These are phyloP conservation scores for Colletotrichum navitas DNA, from an alignment of 2,329 filamentous ascomycete genomes.

Conservation along the genomic window DNA sequence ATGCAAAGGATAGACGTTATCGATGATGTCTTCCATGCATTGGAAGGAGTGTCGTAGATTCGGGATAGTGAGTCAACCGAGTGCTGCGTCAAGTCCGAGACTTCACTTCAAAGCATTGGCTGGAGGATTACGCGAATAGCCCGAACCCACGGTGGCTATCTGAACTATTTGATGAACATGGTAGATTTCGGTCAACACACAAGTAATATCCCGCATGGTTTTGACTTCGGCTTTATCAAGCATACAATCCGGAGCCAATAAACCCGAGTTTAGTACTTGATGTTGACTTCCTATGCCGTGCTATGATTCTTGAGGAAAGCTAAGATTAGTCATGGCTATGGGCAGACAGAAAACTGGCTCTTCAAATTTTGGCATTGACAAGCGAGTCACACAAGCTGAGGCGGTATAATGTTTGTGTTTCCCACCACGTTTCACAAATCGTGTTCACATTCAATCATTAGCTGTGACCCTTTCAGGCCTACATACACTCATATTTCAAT, in stretches of 20 bases:
- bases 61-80: not conserved
- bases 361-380: not conserved
- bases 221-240: not conserved
- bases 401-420: conserved; percentile 19
- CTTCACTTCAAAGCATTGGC: no score
- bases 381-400: conserved; percentile 7
- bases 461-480: not conserved
- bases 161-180: no score
- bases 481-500: not conserved
- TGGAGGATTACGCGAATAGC: no score
- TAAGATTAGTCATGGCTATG: no score
- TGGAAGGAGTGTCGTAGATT: not conserved
- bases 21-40: not conserved
- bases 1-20: not conserved
- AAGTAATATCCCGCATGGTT: not conserved
- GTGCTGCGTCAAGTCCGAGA: not conserved
- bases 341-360: no score
- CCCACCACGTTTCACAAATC: not conserved
- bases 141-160: not conserved
- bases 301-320: not conserved
- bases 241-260: not conserved
- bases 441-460: not conserved
- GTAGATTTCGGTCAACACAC: not conserved
- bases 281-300: not conserved
- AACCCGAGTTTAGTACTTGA: not conserved